Percentiles rank a stretch among this genome's conserved stretches.
Conservation (phyloP, 306 rosid species). For the Sicyos edulis region DNA sequence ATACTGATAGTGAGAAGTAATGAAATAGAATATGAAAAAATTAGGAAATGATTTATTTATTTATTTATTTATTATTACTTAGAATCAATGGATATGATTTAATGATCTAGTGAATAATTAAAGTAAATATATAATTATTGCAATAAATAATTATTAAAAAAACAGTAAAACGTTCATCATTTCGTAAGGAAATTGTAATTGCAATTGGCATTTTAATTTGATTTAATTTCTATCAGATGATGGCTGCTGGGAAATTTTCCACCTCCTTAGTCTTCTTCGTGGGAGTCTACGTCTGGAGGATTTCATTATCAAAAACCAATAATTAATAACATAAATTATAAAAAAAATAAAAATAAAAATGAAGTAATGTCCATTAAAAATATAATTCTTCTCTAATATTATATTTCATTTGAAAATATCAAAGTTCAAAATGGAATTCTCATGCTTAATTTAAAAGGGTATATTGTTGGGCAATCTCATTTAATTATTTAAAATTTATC, state of each 20-base stretch:
- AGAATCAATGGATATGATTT: too few species aligned
- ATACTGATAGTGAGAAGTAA: background rate
- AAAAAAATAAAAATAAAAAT: too few species aligned
- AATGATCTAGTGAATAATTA: too few species aligned
- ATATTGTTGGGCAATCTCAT: background rate
- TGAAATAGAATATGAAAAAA: too few species aligned
- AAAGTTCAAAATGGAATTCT: too few species aligned
- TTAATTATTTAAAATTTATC: background rate
- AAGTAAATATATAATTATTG: too few species aligned
- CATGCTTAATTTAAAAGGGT: background rate
- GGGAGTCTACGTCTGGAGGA: background rate
- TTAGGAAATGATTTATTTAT: too few species aligned
- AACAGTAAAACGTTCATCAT: too few species aligned
- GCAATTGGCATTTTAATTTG: background rate
- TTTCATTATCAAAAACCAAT: background rate
- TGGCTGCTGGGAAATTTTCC: background rate
- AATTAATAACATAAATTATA: background rate
- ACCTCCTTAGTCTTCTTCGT: background rate
- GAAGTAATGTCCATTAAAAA: background rate
- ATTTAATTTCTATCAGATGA: background rate
- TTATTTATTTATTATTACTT: too few species aligned
- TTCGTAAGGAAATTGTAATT: background rate
- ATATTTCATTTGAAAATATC: background rate
- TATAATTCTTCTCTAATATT: conserved; percentile 13
- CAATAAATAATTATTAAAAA: too few species aligned